phyloP scores from a whole-genome alignment of 345 rosid species.

The Murraya koenigii region DNA sequence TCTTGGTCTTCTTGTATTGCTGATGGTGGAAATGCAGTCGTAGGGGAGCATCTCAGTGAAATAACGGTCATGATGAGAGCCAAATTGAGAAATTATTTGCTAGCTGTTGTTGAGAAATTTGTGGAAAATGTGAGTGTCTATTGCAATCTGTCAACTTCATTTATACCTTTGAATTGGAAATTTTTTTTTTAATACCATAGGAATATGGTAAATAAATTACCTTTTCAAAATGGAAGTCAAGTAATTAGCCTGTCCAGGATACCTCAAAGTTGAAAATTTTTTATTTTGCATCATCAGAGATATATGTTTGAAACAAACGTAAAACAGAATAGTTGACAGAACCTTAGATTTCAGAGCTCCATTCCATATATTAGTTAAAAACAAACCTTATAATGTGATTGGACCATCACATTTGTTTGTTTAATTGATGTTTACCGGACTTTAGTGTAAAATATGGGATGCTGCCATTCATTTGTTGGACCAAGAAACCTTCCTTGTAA shows the following conservation, averaged over 20 bases:
- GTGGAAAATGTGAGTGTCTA: constrained; percentile 70
- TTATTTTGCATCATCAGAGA: neutral
- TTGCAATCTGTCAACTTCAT: neutral
- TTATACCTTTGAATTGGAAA: neutral
- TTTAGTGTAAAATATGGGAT: neutral
- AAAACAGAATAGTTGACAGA: neutral
- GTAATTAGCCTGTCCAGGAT: neutral
- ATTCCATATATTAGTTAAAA: neutral
- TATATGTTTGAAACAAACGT: neutral
- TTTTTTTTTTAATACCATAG: neutral
- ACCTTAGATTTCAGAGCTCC: neutral
- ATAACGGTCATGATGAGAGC: constrained; percentile 87
- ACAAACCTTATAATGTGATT: neutral
- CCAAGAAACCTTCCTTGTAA: neutral
- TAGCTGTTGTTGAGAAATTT: constrained; percentile 91
- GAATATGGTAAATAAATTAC: neutral
- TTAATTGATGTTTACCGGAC: neutral
- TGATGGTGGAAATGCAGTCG: constrained; percentile 50
- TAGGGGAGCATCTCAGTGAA: constrained; percentile 85
- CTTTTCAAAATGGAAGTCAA: neutral
- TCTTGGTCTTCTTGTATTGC: constrained; percentile 76
- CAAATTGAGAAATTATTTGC: constrained; percentile 74
- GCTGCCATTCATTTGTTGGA: neutral
- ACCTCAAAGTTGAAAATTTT: neutral
- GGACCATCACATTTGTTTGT: neutral